Conservation (phyloP, 768 basidiomycete genomes). For the Trametes maxima region DNA sequence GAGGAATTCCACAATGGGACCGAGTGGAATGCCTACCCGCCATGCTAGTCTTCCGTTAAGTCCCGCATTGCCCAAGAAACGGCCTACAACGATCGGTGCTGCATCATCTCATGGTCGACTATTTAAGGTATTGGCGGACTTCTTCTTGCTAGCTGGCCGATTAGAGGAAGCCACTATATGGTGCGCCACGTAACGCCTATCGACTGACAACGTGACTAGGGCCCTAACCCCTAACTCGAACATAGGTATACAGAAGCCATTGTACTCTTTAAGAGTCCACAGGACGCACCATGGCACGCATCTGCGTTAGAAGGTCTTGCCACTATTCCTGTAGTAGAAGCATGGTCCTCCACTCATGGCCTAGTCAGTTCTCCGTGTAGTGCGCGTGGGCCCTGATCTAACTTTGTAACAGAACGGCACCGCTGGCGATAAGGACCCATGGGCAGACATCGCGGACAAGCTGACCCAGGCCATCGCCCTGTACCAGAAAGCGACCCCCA, state of each 20-base stretch:
- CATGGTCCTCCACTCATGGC: conserved; percentile 78
- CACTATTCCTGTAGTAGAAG: conserved; percentile 76
- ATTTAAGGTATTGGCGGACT: conserved; percentile 86
- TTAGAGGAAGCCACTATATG: conserved; percentile 80
- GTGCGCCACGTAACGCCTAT: conserved; percentile 41
- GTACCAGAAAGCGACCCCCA: conserved; percentile 59
- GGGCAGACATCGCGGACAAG: conserved; percentile 76
- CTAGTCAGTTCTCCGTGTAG: conserved; percentile 49
- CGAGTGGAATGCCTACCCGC: conserved; percentile 41
- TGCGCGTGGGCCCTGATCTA: not conserved
- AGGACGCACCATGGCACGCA: conserved; percentile 89
- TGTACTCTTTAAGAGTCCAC: conserved; percentile 67
- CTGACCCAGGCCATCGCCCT: conserved; percentile 61
- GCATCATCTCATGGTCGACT: conserved; percentile 83
- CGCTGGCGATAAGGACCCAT: conserved; percentile 62
- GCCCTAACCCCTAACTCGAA: not conserved
- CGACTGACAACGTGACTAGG: conserved; percentile 23
- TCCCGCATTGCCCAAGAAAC: conserved; percentile 50
- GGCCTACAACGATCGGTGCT: conserved; percentile 62
- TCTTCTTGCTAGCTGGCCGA: conserved; percentile 87
- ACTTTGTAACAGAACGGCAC: conserved; percentile 53
- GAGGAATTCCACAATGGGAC: conserved; percentile 55
- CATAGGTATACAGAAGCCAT: conserved; percentile 86
- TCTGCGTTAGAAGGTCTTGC: conserved; percentile 85
- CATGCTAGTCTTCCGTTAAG: conserved; percentile 50